Evolutionary conservation across 768 basidiomycete genomes (phyloP), one percentile per base, ranked within the genome.

Genomic region (Dictyophora rubrovolvata): DNA sequence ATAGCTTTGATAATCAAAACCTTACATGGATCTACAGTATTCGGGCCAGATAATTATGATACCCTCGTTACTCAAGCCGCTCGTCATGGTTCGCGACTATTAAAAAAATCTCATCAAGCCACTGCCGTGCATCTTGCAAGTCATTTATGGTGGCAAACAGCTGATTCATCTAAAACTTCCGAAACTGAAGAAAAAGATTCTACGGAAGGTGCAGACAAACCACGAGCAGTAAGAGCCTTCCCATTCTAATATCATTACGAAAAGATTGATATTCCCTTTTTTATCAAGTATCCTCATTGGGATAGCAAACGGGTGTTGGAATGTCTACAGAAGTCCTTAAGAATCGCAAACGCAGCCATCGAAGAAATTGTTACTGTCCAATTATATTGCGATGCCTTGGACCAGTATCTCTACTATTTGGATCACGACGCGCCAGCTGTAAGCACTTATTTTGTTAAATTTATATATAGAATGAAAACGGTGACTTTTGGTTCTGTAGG

Each of bases 21-120:
- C 6, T 74, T 99, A 46, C 90, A 92, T 58, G 84, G 86, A 10
- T 87, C 92, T 34, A 77, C 85, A 62, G 93, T 94, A n/a, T 98
- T 98, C 67, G 87, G 86, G 36, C 80, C 80, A 52, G 96, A 99
- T 66, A 95, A 95, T 70, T 97, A 96, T 68, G 96, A 98, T 67
- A 98, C 95, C 1, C 73, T 99, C 62, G 93, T 97, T 66, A 98
- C 96, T 23, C 98, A 99, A 73, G 96, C 95, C n/a, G 95, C 95
- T 6, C 73, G 98, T 63, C 96, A 99, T 70, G 93, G 92, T 5
- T 89, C 93, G 33, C 95, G 95, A 73, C 72, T 98, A 63, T 71
- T 99, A 71, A 99, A 99, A 80, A 98, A 99, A 79, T 92, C 92
- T 12, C 95, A 97, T 70, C 96, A 98, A 72, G 88, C 94, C 12